Evolutionary conservation across 352 stramenopile genomes (phyloP), one percentile per base, ranked within the genome.

Genomic region (Thraustochytrium sp.): DNA sequence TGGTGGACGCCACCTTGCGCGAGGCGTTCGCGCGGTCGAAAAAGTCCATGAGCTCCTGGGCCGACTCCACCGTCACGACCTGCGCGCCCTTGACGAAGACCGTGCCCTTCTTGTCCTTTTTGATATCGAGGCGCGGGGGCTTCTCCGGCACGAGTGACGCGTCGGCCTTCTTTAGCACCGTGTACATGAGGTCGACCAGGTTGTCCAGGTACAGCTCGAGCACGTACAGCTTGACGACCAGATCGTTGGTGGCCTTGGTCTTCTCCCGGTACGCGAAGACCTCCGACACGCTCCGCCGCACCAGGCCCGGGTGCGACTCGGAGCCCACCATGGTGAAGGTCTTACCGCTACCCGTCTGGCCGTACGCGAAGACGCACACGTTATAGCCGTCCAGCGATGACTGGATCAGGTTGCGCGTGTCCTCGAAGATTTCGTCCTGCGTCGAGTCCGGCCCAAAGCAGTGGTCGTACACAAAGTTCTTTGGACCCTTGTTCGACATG

Each of bases 121-220:
- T 95, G 85, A 96, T 94, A 42, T 89, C 85, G 31, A 95, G 87
- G 83, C 94, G 94, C 23, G 75, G 65, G 29, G 76, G 73, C 36
- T 86, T 40, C 29, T 18, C 29, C 3, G 40, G 76, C 8, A 83
- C 74, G 16, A 37, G 42, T 16, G 11, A 49, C 5, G 23, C 18
- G 21, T 64, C 76, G 3, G 34, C 38, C 21, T 62, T 49, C 40
- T 86, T 55, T 11, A 59, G 78, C 11, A 59, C 53, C n/a, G n/a
- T 53, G 42, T 59, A 90, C 21, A 99, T 91, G 68, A 99, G 88
- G 87, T 99, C 97, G 38, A 94, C 93, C 40, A 99, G 94, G n/a
- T 96, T 94, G 85, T 99, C 97, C 88, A 99, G 99, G 91, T 99
- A 99, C 63, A 99, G 99, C 90, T 99, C 97, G 78, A 98, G 93